A percentile compares a stretch with the other conserved stretches of the same genome.
phyloP scores from a whole-genome alignment of 495 filamentous ascomycete species.

The Gamarada debralockiae region DNA sequence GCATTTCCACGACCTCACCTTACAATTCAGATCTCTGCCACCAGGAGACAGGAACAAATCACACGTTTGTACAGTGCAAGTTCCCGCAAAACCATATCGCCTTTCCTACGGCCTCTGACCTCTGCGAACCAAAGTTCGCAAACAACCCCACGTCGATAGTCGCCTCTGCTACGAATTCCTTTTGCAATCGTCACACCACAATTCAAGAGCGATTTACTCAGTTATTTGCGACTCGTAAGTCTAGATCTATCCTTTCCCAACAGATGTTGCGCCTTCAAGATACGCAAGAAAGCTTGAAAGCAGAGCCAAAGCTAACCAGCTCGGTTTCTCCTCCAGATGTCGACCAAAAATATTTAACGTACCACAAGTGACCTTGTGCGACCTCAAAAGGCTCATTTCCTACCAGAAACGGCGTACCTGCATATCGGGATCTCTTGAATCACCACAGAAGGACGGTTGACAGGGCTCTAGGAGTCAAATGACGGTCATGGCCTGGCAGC shows the following conservation, averaged over 20 bases:
- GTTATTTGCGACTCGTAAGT: slow-evolving; percentile 10
- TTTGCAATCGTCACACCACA: background rate
- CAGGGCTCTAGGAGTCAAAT: slow-evolving; percentile 7
- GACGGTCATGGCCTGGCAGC: slow-evolving; percentile 85
- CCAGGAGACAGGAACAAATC: too few species aligned
- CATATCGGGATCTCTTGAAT: slow-evolving; percentile 17
- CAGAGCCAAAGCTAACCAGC: slow-evolving; percentile 8
- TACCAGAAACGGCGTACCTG: slow-evolving; percentile 18
- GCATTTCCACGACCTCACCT: too few species aligned
- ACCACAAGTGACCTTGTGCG: slow-evolving; percentile 24
- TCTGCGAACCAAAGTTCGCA: background rate
- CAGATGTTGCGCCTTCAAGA: background rate
- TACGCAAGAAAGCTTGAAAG: background rate
- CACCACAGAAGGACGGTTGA: background rate
- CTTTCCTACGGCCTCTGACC: background rate
- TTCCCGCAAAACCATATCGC: background rate
- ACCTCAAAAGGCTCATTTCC: slow-evolving; percentile 10
- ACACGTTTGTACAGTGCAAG: background rate
- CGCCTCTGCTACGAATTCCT: background rate
- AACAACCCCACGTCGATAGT: background rate
- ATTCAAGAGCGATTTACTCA: slow-evolving; percentile 1
- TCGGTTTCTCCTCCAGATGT: slow-evolving; percentile 7
- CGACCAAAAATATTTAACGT: slow-evolving; percentile 15
- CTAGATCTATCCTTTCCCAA: background rate
- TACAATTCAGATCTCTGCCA: too few species aligned